Evolutionary conservation across 2,329 filamentous ascomycete species (phyloP), one percentile per base, ranked within the genome.

Genomic region (Fusarium sarcochroum): DNA sequence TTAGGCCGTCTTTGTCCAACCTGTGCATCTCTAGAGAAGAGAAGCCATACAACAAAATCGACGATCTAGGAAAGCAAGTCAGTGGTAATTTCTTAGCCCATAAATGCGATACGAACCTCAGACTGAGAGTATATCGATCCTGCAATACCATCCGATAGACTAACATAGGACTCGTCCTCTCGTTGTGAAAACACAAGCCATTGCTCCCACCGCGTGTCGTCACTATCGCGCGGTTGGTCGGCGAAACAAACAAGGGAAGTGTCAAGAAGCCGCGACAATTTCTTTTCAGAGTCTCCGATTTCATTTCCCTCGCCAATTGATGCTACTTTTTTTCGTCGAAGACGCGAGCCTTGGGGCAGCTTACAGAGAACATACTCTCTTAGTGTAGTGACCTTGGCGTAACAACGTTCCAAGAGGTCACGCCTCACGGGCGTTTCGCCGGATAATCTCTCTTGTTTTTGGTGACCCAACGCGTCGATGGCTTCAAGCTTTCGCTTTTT

Each of bases 11-110:
- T 10, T 30, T 66, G 35, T 11, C 69, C 82, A 77, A 60, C 79
- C 80, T 27, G 76, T 32, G 83, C 80, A 17, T 82, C 79, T 70
- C 86, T 85, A 14, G 86, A 87, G 77, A 97, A 97, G 3, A 97
- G 82, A 11, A 87, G 84, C 88, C 91, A 94, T 41, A 98, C 88
- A 27, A 87, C 86, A 77, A 92, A 93, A 74, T 94, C 91, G 42
- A 95, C 84, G 70, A 95, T 87, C 91, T 94, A 71, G 52, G n/a
- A 49, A 11, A 20, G 17, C 7, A 30, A 17, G 72, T 72, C 59
- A 73, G 66, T n/a, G 15, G 37, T 17, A 13, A 21, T 34, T 5
- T 14, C 21, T 47, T 50, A 20, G 49, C 30, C 68, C 52, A 57
- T 51, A 40, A 40, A 21, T 32, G 45, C 18, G 34, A 37, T 34